Percentiles rank a stretch among this genome's conserved stretches.
Evolutionary conservation across 2,329 filamentous ascomycete species (phyloP).

Genomic region (Pestalotiopsis sp.): DNA sequence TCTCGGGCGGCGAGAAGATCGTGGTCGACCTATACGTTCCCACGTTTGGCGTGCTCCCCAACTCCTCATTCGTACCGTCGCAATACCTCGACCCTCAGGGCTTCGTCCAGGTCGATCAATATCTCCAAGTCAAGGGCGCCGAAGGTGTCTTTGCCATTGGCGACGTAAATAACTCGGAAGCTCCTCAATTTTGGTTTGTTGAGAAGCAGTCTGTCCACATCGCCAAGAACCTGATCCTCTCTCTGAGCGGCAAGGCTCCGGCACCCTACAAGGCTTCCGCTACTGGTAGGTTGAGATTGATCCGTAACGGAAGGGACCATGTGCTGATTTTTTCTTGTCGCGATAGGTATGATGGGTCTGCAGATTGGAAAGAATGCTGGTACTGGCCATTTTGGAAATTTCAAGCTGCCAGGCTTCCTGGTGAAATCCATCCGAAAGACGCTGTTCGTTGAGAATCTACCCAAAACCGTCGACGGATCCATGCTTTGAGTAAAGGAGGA

Average conservation of each 20-base stretch:
- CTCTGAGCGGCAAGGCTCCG: slow-evolving; percentile 2
- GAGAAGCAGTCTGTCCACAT: slow-evolving; percentile 11
- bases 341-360: slow-evolving; percentile 30
- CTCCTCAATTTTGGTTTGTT: slow-evolving; percentile 13
- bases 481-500: slow-evolving; percentile 5
- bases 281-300: slow-evolving; percentile 5
- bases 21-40: slow-evolving; percentile 32
- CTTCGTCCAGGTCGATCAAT: slow-evolving; percentile 24
- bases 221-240: slow-evolving; percentile 15
- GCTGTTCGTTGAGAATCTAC: slow-evolving; percentile 25
- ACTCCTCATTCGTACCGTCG: slow-evolving; percentile 27
- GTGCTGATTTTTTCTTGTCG: not conserved
- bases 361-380: slow-evolving; percentile 28
- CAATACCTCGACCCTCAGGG: slow-evolving; percentile 26
- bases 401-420: slow-evolving; percentile 27
- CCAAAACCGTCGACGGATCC: slow-evolving; percentile 22
- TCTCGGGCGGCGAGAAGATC: slow-evolving; percentile 28
- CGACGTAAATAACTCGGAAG: slow-evolving; percentile 27
- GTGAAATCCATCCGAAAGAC: slow-evolving; percentile 25
- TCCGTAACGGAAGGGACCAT: not conserved
- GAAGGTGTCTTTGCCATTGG: slow-evolving; percentile 30
- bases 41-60: slow-evolving; percentile 29
- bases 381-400: slow-evolving; percentile 19
- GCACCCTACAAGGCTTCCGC: slow-evolving; percentile 14
- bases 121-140: slow-evolving; percentile 23